A percentile compares a stretch with the other conserved stretches of the same genome.
Evolutionary conservation across 1,284 basidiomycete genomes (phyloP).

Genomic region (Coriolopsis trogii): DNA sequence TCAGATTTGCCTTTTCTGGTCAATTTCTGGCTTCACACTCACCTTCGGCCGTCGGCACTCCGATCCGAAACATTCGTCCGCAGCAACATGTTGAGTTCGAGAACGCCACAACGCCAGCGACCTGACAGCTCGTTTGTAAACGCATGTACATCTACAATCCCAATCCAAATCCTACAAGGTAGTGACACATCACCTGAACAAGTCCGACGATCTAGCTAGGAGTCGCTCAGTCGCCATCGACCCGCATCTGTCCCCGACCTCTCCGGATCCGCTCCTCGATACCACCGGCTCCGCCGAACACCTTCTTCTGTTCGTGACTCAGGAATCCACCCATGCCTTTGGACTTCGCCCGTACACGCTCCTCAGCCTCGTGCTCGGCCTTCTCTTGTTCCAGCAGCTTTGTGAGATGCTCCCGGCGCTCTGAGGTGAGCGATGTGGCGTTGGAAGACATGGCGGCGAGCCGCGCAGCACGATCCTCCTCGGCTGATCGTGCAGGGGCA

Average conservation of each 20-base stretch:
- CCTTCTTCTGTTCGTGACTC: slow-evolving; percentile 74
- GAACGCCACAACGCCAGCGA: neutral
- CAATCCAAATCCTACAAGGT: neutral
- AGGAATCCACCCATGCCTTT: slow-evolving; percentile 76
- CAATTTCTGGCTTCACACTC: slow-evolving; percentile 13
- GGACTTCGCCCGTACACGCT: slow-evolving; percentile 59
- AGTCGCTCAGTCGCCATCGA: slow-evolving; percentile 29
- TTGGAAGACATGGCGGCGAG: slow-evolving; percentile 85
- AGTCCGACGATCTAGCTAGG: neutral
- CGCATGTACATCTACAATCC: too few relatives aligned
- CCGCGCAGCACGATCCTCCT: slow-evolving; percentile 74
- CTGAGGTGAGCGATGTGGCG: slow-evolving; percentile 63
- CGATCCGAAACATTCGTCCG: neutral
- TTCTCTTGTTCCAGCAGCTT: slow-evolving; percentile 71
- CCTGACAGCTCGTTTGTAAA: too few relatives aligned
- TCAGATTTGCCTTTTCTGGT: slow-evolving; percentile 16
- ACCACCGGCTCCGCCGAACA: slow-evolving; percentile 76
- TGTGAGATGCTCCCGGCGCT: slow-evolving; percentile 71
- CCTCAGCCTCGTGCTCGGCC: slow-evolving; percentile 68
- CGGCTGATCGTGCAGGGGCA: slow-evolving; percentile 29
- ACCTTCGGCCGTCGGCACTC: slow-evolving; percentile 7
- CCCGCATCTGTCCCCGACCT: slow-evolving; percentile 48
- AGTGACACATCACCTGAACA: slow-evolving; percentile 1
- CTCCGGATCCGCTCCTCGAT: slow-evolving; percentile 75
- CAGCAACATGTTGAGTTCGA: neutral